Percentiles rank a stretch among this genome's conserved stretches.
Conservation (phyloP, 1,139 yeast genomes). For the Geotrichum phurueaensis region DNA sequence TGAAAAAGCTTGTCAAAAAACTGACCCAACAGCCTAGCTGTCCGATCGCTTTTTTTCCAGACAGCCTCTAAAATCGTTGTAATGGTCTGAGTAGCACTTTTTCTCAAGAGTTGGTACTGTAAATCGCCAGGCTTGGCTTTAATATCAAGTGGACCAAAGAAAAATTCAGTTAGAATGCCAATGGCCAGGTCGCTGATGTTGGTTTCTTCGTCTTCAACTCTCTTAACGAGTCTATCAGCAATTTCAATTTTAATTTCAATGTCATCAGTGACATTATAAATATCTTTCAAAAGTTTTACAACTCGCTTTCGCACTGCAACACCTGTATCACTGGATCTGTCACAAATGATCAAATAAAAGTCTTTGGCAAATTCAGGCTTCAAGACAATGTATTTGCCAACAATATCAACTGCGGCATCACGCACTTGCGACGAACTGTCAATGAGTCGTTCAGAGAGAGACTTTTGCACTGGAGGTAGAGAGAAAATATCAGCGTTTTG, state of each 20-base stretch:
- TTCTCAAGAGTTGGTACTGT: conserved; percentile 10
- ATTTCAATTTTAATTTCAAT: conserved; percentile 40
- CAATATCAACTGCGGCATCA: conserved; percentile 67
- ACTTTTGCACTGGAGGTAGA: conserved; percentile 46
- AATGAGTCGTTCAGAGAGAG: conserved; percentile 47
- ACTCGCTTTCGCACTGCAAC: conserved; percentile 60
- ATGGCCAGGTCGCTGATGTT: conserved; percentile 45
- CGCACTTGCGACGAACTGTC: conserved; percentile 68
- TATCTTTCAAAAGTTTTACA: conserved; percentile 45
- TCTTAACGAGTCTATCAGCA: conserved; percentile 46
- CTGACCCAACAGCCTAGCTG: conserved; percentile 13
- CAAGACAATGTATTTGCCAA: conserved; percentile 46
- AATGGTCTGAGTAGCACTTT: conserved; percentile 3
- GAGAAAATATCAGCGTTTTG: conserved; percentile 48
- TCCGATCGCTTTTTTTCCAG: conserved; percentile 15
- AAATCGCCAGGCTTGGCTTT: conserved; percentile 10
- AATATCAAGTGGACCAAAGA: conserved; percentile 37
- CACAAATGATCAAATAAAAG: conserved; percentile 48
- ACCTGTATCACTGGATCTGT: conserved; percentile 53
- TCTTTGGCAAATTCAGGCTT: conserved; percentile 44
- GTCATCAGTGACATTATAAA: conserved; percentile 41
- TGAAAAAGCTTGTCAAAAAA: conserved; percentile 18
- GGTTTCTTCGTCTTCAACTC: conserved; percentile 69
- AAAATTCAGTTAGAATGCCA: conserved; percentile 40
- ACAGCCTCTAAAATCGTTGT: conserved; percentile 12